A percentile compares a stretch with the other conserved stretches of the same genome.
Conservation (phyloP, 2,329 filamentous ascomycete genomes). For the Microascus cirrosus region DNA sequence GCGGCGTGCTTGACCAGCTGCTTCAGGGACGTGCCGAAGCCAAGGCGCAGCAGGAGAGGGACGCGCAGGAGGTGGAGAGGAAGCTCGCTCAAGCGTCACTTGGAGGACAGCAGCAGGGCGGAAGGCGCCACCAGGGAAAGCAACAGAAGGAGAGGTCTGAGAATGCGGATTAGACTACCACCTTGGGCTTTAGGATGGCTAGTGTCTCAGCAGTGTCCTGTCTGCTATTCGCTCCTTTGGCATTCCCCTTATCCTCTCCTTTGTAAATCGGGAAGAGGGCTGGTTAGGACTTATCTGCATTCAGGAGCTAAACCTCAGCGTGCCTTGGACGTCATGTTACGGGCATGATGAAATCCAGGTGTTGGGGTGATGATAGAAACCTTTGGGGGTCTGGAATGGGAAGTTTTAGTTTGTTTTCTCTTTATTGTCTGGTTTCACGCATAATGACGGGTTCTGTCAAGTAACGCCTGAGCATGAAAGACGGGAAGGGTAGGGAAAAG, state of each 20-base stretch:
- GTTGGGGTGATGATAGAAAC: not conserved
- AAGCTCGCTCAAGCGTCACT: slow-evolving; percentile 40
- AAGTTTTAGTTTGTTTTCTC: slow-evolving; percentile 24
- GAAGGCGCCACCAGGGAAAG: slow-evolving; percentile 13
- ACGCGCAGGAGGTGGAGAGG: slow-evolving; percentile 59
- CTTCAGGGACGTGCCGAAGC: slow-evolving; percentile 73
- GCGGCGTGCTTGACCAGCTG: slow-evolving; percentile 67
- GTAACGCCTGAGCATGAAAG: not conserved
- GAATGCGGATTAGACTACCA: slow-evolving; percentile 39
- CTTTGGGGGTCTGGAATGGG: not conserved
- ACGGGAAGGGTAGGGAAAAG: not conserved
- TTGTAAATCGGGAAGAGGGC: not conserved
- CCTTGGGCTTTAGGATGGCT: no score
- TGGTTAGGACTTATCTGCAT: not conserved
- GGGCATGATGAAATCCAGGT: not conserved
- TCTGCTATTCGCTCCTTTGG: not conserved
- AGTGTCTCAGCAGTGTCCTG: not conserved
- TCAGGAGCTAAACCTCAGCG: not conserved
- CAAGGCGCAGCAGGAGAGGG: slow-evolving; percentile 65
- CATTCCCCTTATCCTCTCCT: not conserved
- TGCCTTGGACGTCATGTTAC: not conserved
- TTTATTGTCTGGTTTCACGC: slow-evolving; percentile 12
- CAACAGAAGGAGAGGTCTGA: slow-evolving; percentile 37
- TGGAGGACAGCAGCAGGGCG: slow-evolving; percentile 17
- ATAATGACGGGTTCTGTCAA: slow-evolving; percentile 1